A percentile compares a stretch with the other conserved stretches of the same genome.
Conservation (phyloP, 2,329 filamentous ascomycete genomes). For the Cercospora brassicicola region DNA sequence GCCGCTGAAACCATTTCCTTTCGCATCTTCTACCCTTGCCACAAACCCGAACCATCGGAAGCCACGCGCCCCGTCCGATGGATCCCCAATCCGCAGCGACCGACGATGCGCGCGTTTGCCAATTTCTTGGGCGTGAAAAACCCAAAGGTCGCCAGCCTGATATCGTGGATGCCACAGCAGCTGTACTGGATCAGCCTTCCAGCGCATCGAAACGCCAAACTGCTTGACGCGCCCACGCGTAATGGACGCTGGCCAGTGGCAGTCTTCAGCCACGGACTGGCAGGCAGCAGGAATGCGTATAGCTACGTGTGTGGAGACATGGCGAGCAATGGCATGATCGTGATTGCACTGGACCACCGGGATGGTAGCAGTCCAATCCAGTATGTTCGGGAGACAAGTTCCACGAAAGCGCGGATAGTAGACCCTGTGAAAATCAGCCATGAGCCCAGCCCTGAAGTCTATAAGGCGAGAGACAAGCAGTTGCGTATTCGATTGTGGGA, state of each 20-base stretch:
- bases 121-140: slow-evolving; percentile 68
- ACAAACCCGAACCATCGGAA: slow-evolving; percentile 37
- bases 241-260: slow-evolving; percentile 72
- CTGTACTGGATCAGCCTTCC: slow-evolving; percentile 73
- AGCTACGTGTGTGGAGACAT: slow-evolving; percentile 78
- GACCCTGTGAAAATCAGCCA: slow-evolving; percentile 58
- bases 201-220: slow-evolving; percentile 67
- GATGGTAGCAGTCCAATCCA: slow-evolving; percentile 78
- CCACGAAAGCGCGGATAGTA: slow-evolving; percentile 43
- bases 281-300: slow-evolving; percentile 78
- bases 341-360: slow-evolving; percentile 78
- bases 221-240: slow-evolving; percentile 53
- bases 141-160: slow-evolving; percentile 28
- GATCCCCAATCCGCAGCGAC: slow-evolving; percentile 74
- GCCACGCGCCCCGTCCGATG: slow-evolving; percentile 66
- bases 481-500: slow-evolving; percentile 77
- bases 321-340: slow-evolving; percentile 76
- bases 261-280: slow-evolving; percentile 83
- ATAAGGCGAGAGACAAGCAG: slow-evolving; percentile 67
- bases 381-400: slow-evolving; percentile 63
- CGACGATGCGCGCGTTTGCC: slow-evolving; percentile 72
- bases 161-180: slow-evolving; percentile 57
- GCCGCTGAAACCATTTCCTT: slow-evolving; percentile 72
- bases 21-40: slow-evolving; percentile 77
- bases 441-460: slow-evolving; percentile 60